phyloP scores from a whole-genome alignment of 257 asterid genomes.

The Buddleja alternifolia region DNA sequence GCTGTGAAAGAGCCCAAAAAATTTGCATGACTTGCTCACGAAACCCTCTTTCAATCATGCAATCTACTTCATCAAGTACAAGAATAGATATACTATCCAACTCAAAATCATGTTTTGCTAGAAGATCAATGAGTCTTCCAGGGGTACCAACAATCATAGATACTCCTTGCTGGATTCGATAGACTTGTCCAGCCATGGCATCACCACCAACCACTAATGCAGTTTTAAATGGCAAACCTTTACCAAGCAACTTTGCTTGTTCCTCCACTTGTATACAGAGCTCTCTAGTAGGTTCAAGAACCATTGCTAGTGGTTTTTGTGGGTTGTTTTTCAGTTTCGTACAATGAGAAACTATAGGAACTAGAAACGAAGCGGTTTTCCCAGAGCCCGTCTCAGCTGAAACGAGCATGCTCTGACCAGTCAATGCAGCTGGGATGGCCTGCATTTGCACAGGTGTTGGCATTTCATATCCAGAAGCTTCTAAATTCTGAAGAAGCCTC shows the following conservation, averaged over 20 bases:
- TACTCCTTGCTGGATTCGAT: conserved; percentile 78
- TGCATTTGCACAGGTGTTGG: conserved; percentile 98
- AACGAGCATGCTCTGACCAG: conserved; percentile 75
- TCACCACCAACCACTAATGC: conserved; percentile 95
- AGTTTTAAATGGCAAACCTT: conserved; percentile 90
- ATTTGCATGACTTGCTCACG: conserved; percentile 89
- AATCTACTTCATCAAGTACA: conserved; percentile 91
- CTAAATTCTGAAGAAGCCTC: conserved; percentile 77
- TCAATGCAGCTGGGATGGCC: conserved; percentile 81
- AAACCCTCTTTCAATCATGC: conserved; percentile 86
- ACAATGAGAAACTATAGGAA: conserved; percentile 70
- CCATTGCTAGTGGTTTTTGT: conserved; percentile 71
- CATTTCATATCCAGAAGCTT: conserved; percentile 81
- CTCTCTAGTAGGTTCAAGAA: conserved; percentile 92
- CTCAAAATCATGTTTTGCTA: conserved; percentile 72
- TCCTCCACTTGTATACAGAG: conserved; percentile 92
- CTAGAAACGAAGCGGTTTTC: conserved; percentile 81
- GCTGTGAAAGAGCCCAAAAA: conserved; percentile 70
- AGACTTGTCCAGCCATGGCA: conserved; percentile 83
- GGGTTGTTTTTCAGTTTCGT: conserved; percentile 44
- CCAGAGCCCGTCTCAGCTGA: conserved; percentile 97
- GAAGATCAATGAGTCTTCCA: conserved; percentile 87
- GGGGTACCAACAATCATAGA: conserved; percentile 95
- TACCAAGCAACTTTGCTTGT: conserved; percentile 88
- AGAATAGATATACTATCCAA: conserved; percentile 66